Percentiles rank a stretch among this genome's conserved stretches.
Evolutionary conservation across 768 basidiomycete species (phyloP).

Genomic region (Mycena haematopus): DNA sequence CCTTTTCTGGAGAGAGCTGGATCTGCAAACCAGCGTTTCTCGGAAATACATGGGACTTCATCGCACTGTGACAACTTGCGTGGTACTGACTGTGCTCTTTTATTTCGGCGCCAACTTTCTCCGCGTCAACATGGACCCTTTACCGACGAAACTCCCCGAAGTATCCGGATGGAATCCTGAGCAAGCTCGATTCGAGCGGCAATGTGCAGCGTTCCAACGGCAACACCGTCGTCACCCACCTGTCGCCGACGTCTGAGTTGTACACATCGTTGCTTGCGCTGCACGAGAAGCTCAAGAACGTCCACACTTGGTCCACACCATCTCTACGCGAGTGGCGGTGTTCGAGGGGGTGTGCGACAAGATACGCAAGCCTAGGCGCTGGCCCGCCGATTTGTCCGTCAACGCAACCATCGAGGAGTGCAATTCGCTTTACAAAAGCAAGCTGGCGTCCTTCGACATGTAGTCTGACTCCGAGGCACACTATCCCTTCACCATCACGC

Average conservation of each 20-base stretch:
- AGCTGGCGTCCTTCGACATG: not conserved
- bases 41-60: not conserved
- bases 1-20: too few relatives aligned
- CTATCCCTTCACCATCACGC: not conserved
- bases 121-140: not conserved
- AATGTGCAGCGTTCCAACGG: not conserved
- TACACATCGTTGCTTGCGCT: not conserved
- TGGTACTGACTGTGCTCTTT: not conserved
- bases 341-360: not conserved
- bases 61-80: not conserved
- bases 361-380: not conserved
- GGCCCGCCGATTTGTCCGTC: not conserved
- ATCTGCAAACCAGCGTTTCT: not conserved
- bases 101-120: not conserved
- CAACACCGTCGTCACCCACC: not conserved
- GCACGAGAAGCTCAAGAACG: not conserved
- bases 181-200: not conserved
- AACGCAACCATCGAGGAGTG: slow-evolving; percentile 1
- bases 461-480: not conserved
- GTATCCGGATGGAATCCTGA: not conserved
- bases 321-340: too few relatives aligned
- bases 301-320: not conserved
- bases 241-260: not conserved
- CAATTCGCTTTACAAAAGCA: not conserved
- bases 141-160: not conserved